These are phyloP conservation scores for Eutypella sp. DNA, from an alignment of 2,329 filamentous ascomycete species.

Conservation along the genomic window DNA sequence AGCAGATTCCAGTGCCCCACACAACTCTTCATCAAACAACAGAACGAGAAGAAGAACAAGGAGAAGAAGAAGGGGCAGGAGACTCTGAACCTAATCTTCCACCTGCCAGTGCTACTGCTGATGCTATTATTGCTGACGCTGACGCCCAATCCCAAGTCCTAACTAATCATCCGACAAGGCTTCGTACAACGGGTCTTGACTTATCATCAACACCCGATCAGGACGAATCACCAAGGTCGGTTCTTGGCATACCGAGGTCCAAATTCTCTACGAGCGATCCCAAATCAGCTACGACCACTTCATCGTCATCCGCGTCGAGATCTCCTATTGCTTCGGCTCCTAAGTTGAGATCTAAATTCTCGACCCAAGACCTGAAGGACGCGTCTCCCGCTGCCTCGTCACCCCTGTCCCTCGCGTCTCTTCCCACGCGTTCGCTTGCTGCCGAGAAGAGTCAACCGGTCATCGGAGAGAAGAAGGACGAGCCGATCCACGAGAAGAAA, in stretches of 20 bases:
- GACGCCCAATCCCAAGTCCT: no score
- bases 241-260: conserved; percentile 20
- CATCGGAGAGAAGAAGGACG: neutral
- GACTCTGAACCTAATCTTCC: no score
- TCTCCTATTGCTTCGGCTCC: conserved; percentile 11
- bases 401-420: conserved; percentile 1
- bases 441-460: neutral
- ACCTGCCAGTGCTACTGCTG: conserved; percentile 10
- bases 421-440: conserved; percentile 2
- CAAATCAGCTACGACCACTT: conserved; percentile 18
- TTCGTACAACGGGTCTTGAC: conserved; percentile 6
- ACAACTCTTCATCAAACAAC: conserved; percentile 12
- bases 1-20: conserved; percentile 15
- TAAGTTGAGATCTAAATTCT: conserved; percentile 40
- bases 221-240: conserved; percentile 13
- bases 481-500: conserved; percentile 9
- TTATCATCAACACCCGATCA: conserved; percentile 9
- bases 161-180: conserved; percentile 2
- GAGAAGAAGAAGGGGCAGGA: no score
- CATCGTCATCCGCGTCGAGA: conserved; percentile 14
- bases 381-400: neutral
- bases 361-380: conserved; percentile 29
- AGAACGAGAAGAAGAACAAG: conserved; percentile 9
- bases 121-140: conserved; percentile 4
- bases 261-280: conserved; percentile 22